These are phyloP conservation scores for Globisporangium nodosum DNA, from an alignment of 352 stramenopile genomes.

Conservation along the genomic window DNA sequence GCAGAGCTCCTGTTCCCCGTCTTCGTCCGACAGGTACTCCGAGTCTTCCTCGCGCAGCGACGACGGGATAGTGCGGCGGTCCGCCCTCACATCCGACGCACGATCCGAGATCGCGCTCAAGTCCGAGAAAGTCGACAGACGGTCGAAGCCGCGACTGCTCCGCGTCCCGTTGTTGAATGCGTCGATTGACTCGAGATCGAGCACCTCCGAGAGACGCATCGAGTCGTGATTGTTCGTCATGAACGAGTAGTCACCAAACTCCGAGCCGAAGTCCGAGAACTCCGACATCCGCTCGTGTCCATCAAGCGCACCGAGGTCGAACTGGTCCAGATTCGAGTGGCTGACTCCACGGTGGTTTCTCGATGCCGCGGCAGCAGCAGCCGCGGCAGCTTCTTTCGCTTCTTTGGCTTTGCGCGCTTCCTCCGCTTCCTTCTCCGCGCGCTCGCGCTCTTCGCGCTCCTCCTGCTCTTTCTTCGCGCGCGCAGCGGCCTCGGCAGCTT, in stretches of 20 bases:
- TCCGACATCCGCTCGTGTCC: slow-evolving; percentile 54
- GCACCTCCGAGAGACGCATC: slow-evolving; percentile 68
- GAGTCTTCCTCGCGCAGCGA: slow-evolving; percentile 29
- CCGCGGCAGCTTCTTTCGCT: slow-evolving; percentile 21
- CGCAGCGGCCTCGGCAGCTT: slow-evolving; percentile 35
- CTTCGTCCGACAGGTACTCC: slow-evolving; percentile 50
- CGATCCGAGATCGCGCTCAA: slow-evolving; percentile 50
- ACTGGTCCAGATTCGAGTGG: slow-evolving; percentile 52
- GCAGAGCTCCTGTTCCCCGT: slow-evolving; percentile 68
- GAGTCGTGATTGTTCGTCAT: slow-evolving; percentile 60
- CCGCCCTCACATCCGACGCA: slow-evolving; percentile 13
- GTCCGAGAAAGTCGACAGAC: slow-evolving; percentile 46
- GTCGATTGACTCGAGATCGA: slow-evolving; percentile 64
- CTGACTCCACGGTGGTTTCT: slow-evolving; percentile 23
- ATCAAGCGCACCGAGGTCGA: slow-evolving; percentile 56
- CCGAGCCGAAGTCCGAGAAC: slow-evolving; percentile 55
- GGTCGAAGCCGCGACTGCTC: slow-evolving; percentile 19
- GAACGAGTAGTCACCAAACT: slow-evolving; percentile 58
- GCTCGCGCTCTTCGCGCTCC: slow-evolving; percentile 23
- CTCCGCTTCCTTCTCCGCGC: slow-evolving; percentile 17
- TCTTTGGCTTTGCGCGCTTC: slow-evolving; percentile 11
- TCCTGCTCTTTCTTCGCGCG: slow-evolving; percentile 43
- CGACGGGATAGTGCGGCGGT: slow-evolving; percentile 4
- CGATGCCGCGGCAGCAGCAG: slow-evolving; percentile 20
- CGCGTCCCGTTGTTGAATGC: slow-evolving; percentile 25